phyloP scores from a whole-genome alignment of 257 asterid species.

The Lycium barbarum region DNA sequence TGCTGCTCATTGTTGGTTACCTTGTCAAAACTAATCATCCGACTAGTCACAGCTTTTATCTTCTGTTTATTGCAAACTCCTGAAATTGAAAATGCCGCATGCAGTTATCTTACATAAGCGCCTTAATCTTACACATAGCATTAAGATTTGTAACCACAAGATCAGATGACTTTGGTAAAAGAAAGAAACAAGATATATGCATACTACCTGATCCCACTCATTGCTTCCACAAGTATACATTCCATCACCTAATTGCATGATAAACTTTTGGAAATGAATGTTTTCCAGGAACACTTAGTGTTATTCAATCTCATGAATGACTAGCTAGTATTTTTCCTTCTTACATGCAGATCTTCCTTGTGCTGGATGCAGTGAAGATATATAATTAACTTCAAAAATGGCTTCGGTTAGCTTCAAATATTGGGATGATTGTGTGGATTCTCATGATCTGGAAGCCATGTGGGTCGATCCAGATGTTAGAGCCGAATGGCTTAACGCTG shows the following conservation, averaged over 20 bases:
- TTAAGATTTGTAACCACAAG: too few species aligned
- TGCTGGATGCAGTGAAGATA: neutral
- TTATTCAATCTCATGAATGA: neutral
- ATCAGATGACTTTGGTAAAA: too few species aligned
- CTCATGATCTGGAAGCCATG: conserved; percentile 81
- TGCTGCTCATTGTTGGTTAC: too few species aligned
- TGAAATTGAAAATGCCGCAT: neutral
- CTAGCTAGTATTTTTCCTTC: neutral
- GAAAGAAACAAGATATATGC: too few species aligned
- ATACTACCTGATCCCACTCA: too few species aligned
- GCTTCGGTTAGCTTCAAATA: conserved; percentile 71
- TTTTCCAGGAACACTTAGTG: neutral
- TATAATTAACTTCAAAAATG: conserved; percentile 43
- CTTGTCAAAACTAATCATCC: too few species aligned
- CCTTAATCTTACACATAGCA: neutral
- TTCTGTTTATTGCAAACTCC: neutral
- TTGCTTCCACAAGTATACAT: too few species aligned
- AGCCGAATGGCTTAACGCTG: conserved; percentile 84
- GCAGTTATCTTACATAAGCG: too few species aligned
- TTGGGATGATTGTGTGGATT: conserved; percentile 95
- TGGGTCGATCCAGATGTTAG: conserved; percentile 81
- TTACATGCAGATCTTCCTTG: conserved; percentile 13
- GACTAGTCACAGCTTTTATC: too few species aligned
- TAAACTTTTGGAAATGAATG: too few species aligned
- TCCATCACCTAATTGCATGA: too few species aligned